Evolutionary conservation across 345 rosid species (phyloP).

Genomic region (Erodium maritimum): DNA sequence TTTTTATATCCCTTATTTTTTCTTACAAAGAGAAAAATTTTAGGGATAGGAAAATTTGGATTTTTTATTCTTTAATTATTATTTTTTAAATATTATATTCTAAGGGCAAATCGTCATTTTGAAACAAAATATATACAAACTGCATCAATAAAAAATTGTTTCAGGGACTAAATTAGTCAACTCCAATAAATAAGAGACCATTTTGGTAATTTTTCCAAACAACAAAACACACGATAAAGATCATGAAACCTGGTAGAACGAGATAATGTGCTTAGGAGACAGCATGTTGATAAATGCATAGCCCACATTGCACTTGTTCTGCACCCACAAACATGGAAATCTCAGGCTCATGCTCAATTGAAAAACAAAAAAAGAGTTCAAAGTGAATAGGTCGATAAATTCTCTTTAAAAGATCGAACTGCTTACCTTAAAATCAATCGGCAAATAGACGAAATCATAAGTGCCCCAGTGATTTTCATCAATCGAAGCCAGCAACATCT

Average conservation of each 20-base stretch:
- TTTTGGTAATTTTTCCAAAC: no score
- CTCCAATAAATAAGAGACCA: no score
- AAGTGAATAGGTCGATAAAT: neutral
- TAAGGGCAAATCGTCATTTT: no score
- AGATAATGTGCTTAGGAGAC: conserved; percentile 72
- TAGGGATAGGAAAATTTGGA: no score
- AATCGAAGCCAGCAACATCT: conserved; percentile 86
- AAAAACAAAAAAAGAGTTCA: neutral
- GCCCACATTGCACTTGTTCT: conserved; percentile 98
- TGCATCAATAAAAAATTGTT: no score
- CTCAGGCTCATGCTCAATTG: conserved; percentile 2
- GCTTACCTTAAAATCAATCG: conserved; percentile 80
- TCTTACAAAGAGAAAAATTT: no score
- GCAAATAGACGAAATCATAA: conserved; percentile 88
- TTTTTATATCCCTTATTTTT: no score
- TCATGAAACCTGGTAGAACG: conserved; percentile 68
- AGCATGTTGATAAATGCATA: conserved; percentile 90
- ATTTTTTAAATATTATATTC: no score
- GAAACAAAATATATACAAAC: no score
- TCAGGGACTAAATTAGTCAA: no score
- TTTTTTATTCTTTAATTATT: no score
- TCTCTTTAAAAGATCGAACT: neutral
- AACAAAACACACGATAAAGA: neutral
- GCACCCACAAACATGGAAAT: conserved; percentile 21
- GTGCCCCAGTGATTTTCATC: conserved; percentile 77